A percentile compares a stretch with the other conserved stretches of the same genome.
phyloP scores from a whole-genome alignment of 1,284 basidiomycete genomes.

The Leccinum pallidistipes region DNA sequence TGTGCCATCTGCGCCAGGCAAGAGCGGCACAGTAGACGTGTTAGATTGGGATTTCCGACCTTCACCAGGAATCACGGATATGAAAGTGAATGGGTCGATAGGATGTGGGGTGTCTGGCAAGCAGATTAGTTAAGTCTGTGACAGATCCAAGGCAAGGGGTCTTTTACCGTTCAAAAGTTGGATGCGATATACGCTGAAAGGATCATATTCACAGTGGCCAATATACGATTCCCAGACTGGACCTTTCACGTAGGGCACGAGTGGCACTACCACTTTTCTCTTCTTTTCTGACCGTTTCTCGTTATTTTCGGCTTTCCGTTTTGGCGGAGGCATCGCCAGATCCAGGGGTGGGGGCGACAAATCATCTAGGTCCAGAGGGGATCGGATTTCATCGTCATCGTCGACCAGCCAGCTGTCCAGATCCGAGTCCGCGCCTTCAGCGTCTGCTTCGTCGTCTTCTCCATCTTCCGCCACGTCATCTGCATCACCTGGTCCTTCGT shows the following conservation, averaged over 20 bases:
- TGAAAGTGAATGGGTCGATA: constrained; percentile 76
- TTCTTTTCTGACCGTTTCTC: constrained; percentile 57
- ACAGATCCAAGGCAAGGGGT: not conserved
- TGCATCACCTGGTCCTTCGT: constrained; percentile 67
- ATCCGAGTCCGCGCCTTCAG: constrained; percentile 67
- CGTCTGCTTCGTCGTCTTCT: constrained; percentile 63
- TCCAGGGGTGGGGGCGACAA: constrained; percentile 42
- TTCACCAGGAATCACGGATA: constrained; percentile 49
- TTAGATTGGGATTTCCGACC: constrained; percentile 31
- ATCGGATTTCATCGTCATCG: constrained; percentile 62
- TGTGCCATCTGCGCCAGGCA: constrained; percentile 32
- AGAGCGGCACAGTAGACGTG: constrained; percentile 40
- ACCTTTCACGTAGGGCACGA: constrained; percentile 77
- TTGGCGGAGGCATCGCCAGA: constrained; percentile 40
- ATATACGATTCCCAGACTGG: constrained; percentile 71
- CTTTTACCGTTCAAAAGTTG: constrained; percentile 73
- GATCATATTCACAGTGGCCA: constrained; percentile 59
- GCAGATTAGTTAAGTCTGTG: not conserved
- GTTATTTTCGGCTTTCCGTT: constrained; percentile 53
- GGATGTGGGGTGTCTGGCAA: constrained; percentile 68
- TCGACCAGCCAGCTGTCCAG: constrained; percentile 77
- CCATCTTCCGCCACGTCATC: constrained; percentile 71
- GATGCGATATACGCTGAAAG: constrained; percentile 69
- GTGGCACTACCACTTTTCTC: constrained; percentile 69
- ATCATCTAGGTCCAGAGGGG: constrained; percentile 43